Evolutionary conservation across 345 rosid species (phyloP).

Genomic region (Psidium guajava): DNA sequence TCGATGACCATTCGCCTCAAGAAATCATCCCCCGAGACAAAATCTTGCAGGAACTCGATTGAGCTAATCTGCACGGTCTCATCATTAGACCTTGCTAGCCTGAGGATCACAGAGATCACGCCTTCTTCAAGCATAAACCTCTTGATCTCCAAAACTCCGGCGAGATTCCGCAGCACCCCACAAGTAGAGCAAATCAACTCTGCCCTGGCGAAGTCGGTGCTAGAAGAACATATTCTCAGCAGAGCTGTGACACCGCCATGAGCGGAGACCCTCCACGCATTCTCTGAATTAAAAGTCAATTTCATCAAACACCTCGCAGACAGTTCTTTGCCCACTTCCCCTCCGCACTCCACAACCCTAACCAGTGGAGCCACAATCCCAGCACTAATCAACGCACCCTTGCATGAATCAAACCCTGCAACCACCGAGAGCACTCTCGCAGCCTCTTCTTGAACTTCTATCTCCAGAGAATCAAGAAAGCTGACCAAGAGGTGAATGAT

Average conservation of each 20-base stretch:
- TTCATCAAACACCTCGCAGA: conserved; percentile 54
- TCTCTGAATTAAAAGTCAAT: conserved; percentile 68
- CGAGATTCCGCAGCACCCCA: conserved; percentile 67
- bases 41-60: conserved; percentile 51
- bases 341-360: conserved; percentile 54
- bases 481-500: conserved; percentile 31
- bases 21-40: conserved; percentile 54
- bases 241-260: conserved; percentile 84
- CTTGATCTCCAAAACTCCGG: conserved; percentile 76
- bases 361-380: conserved; percentile 65
- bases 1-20: conserved; percentile 31
- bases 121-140: conserved; percentile 80
- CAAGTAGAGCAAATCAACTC: conserved; percentile 48
- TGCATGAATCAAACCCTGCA: conserved; percentile 49
- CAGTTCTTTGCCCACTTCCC: conserved; percentile 37
- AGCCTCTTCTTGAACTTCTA: conserved; percentile 45
- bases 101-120: conserved; percentile 42
- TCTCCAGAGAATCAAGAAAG: conserved; percentile 49
- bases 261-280: conserved; percentile 96
- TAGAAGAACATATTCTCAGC: conserved; percentile 40
- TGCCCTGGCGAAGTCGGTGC: conserved; percentile 15
- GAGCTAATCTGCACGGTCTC: conserved; percentile 69
- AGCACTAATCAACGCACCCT: conserved; percentile 31
- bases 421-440: conserved; percentile 44
- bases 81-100: conserved; percentile 52